Conservation (phyloP, 2,329 filamentous ascomycete species). For the Sporothrix dimorphospora region DNA sequence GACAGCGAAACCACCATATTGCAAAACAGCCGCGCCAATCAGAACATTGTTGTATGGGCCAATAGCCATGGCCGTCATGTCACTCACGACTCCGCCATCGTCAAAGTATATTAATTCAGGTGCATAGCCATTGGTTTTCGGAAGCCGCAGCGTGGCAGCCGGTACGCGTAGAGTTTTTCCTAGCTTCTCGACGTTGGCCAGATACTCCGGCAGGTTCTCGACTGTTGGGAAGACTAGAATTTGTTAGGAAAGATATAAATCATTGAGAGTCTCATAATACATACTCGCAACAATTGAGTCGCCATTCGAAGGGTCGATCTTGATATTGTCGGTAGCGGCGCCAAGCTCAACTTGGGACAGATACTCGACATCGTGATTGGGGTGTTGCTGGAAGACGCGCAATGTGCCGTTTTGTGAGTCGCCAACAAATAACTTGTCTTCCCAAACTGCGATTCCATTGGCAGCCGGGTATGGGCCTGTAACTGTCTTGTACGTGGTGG, state of each 20-base stretch:
- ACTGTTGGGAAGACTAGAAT: constrained; percentile 23
- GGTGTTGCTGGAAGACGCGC: constrained; percentile 1
- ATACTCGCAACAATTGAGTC: neutral
- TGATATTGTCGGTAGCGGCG: constrained; percentile 22
- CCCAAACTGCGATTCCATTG: constrained; percentile 20
- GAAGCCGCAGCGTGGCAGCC: constrained; percentile 13
- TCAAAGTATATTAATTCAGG: constrained; percentile 24
- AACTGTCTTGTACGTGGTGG: neutral
- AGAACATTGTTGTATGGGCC: neutral
- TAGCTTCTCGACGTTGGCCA: constrained; percentile 25
- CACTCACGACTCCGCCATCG: constrained; percentile 24
- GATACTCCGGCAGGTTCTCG: constrained; percentile 22
- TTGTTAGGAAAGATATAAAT: neutral
- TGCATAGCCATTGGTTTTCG: neutral
- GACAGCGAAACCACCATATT: constrained; percentile 25
- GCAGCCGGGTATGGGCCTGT: neutral
- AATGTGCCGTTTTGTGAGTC: constrained; percentile 18
- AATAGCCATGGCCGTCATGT: constrained; percentile 26
- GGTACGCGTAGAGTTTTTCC: constrained; percentile 18
- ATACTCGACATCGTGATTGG: neutral
- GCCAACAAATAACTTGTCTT: constrained; percentile 20
- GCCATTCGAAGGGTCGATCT: constrained; percentile 11
- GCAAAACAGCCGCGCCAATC: constrained; percentile 20
- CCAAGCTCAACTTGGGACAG: constrained; percentile 11
- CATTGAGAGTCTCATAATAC: too few species aligned